These are phyloP conservation scores for Fusarium sp. DNA, from an alignment of 2,329 filamentous ascomycete genomes.

Conservation along the genomic window DNA sequence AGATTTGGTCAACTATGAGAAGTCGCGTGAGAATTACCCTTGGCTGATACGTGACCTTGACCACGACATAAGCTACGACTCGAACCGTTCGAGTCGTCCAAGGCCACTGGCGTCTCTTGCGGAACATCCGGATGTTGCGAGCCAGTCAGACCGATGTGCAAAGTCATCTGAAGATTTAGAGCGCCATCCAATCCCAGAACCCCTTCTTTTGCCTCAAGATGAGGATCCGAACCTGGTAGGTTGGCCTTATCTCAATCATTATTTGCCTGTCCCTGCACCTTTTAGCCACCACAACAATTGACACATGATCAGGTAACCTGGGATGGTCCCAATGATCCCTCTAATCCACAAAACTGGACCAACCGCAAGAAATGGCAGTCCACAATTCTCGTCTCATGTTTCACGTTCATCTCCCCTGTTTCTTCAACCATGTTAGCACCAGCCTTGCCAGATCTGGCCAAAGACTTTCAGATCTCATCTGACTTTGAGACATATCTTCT, in stretches of 20 bases:
- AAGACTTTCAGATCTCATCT: conserved; percentile 55
- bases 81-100: not conserved
- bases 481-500: conserved; percentile 59
- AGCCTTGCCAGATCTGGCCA: conserved; percentile 53
- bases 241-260: not conserved
- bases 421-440: conserved; percentile 62
- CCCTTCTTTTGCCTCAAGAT: not conserved
- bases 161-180: conserved; percentile 10
- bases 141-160: not conserved
- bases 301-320: conserved; percentile 48
- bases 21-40: conserved; percentile 42
- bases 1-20: conserved; percentile 41
- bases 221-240: conserved; percentile 39
- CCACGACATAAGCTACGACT: not conserved
- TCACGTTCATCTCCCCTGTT: conserved; percentile 65
- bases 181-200: conserved; percentile 6
- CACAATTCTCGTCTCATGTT: conserved; percentile 49
- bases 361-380: conserved; percentile 47
- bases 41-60: conserved; percentile 33
- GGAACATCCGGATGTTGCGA: conserved; percentile 7
- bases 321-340: conserved; percentile 55
- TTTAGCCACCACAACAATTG: not conserved
- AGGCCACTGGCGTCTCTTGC: conserved; percentile 16
- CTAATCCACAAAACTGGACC: conserved; percentile 59
- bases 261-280: not conserved